Percentiles rank a stretch among this genome's conserved stretches.
Conservation (phyloP, 257 asterid genomes). For the Marsdenia floribunda region DNA sequence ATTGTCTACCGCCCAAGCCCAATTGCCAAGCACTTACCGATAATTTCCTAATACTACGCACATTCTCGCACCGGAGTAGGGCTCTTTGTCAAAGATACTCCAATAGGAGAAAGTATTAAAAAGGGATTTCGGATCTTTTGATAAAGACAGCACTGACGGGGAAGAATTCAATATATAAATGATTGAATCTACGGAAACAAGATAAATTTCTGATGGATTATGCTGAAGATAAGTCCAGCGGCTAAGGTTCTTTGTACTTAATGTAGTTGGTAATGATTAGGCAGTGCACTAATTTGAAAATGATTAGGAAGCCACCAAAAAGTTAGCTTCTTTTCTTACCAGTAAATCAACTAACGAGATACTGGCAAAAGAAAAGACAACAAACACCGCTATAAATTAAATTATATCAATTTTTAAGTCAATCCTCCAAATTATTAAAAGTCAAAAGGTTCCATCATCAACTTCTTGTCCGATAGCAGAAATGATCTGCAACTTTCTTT, state of each 20-base stretch:
- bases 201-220: neutral
- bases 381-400: neutral
- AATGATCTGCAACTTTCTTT: neutral
- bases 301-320: conserved; percentile 24
- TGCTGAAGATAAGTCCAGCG: conserved; percentile 18
- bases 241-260: conserved; percentile 13
- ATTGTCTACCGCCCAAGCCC: neutral
- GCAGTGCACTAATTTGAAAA: conserved; percentile 35
- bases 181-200: conserved; percentile 15
- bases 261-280: conserved; percentile 40
- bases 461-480: conserved; percentile 4
- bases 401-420: neutral
- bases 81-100: neutral
- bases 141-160: conserved; percentile 27
- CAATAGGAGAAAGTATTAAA: neutral
- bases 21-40: conserved; percentile 16
- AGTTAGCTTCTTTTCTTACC: conserved; percentile 7
- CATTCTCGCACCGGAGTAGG: neutral
- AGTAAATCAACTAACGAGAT: conserved; percentile 9
- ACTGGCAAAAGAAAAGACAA: neutral
- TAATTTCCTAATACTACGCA: neutral
- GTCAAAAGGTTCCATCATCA: conserved; percentile 26
- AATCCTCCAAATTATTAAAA: conserved; percentile 2
- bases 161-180: conserved; percentile 15
- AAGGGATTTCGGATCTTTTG: conserved; percentile 9